Evolutionary conservation across 2,329 filamentous ascomycete genomes (phyloP).

Genomic region (Scedosporium aurantiacum): DNA sequence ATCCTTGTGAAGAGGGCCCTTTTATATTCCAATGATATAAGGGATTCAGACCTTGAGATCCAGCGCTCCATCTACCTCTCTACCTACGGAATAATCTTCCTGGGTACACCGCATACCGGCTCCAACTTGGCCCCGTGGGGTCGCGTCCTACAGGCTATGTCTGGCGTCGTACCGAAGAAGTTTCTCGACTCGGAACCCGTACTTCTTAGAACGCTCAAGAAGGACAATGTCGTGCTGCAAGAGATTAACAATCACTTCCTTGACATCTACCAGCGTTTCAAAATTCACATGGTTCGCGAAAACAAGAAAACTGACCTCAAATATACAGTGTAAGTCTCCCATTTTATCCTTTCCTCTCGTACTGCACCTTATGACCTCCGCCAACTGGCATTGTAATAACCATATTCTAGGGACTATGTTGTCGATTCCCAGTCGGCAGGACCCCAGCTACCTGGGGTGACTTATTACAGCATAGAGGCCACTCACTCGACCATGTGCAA

Average conservation of each 20-base stretch:
- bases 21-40: slow-evolving; percentile 53
- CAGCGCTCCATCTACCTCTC: slow-evolving; percentile 60
- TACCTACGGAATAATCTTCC: slow-evolving; percentile 65
- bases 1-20: slow-evolving; percentile 61
- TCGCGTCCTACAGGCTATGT: slow-evolving; percentile 55
- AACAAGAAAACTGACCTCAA: slow-evolving; percentile 60
- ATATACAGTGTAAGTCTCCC: slow-evolving; percentile 37
- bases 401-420: slow-evolving; percentile 36
- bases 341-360: background rate
- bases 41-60: slow-evolving; percentile 48
- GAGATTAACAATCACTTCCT: slow-evolving; percentile 65
- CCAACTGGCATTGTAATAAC: background rate
- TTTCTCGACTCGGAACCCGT: slow-evolving; percentile 57
- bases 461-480: slow-evolving; percentile 63
- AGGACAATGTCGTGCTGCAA: slow-evolving; percentile 61
- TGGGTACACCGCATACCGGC: slow-evolving; percentile 66
- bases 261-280: slow-evolving; percentile 59
- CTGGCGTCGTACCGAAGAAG: slow-evolving; percentile 52
- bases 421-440: slow-evolving; percentile 62
- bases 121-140: slow-evolving; percentile 60
- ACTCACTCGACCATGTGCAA: slow-evolving; percentile 65
- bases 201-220: slow-evolving; percentile 59
- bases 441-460: slow-evolving; percentile 57
- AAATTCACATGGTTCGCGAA: slow-evolving; percentile 68
- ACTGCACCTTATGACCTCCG: background rate